Conservation (phyloP, 2,329 filamentous ascomycete genomes). For the Trichophyton simii region DNA sequence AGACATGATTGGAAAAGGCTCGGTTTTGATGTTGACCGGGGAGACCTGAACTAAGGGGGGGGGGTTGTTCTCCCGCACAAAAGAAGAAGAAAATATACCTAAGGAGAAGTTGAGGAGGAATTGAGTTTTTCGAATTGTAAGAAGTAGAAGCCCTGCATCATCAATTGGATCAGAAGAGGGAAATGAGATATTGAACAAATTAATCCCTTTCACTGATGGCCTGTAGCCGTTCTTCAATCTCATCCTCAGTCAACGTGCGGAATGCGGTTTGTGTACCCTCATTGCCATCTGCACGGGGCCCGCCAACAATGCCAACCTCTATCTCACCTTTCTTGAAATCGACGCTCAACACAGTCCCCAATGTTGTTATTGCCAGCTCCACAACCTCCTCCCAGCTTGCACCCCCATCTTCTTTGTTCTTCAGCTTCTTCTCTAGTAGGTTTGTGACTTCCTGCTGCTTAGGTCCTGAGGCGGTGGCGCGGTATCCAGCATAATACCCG, state of each 20-base stretch:
- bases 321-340: conserved; percentile 99
- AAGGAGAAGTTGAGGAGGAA: not conserved
- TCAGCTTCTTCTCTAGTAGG: conserved; percentile 98
- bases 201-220: conserved; percentile 98
- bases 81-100: not conserved
- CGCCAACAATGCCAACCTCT: conserved; percentile 93
- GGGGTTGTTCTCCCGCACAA: not conserved
- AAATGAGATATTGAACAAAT: conserved; percentile 19
- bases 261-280: conserved; percentile 70
- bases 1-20: conserved; percentile 1
- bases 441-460: conserved; percentile 99
- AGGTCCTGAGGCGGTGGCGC: conserved; percentile 89
- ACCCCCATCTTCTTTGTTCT: conserved; percentile 92
- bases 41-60: not conserved
- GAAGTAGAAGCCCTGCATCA: not conserved
- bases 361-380: conserved; percentile 84
- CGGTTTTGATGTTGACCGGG: conserved; percentile 2
- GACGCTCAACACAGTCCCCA: conserved; percentile 94
- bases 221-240: conserved; percentile 96
- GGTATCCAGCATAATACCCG: conserved; percentile 97
- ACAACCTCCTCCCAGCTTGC: conserved; percentile 96
- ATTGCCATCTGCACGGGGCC: conserved; percentile 67
- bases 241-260: conserved; percentile 83
- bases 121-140: not conserved
- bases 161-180: not conserved